Evolutionary conservation across 2,329 filamentous ascomycete genomes (phyloP).

Genomic region (Nigrograna mackinnonii): DNA sequence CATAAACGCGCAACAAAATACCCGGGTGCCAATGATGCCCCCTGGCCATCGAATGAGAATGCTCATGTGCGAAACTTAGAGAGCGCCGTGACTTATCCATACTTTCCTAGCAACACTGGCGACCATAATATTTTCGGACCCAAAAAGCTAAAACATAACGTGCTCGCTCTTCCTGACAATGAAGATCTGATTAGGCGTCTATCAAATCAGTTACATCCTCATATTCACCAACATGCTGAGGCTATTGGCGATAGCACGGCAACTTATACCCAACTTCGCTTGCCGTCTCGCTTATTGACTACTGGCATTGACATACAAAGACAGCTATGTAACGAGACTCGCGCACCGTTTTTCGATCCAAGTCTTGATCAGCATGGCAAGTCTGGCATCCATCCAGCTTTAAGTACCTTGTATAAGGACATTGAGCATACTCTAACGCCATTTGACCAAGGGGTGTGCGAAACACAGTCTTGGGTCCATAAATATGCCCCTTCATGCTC

Average conservation of each 20-base stretch:
- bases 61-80: conserved; percentile 41
- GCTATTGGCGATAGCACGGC: conserved; percentile 12
- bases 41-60: conserved; percentile 72
- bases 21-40: conserved; percentile 67
- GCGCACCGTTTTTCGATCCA: conserved; percentile 9
- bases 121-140: too few relatives aligned
- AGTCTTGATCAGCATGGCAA: not conserved
- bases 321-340: conserved; percentile 32
- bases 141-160: conserved; percentile 46
- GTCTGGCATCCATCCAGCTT: conserved; percentile 56
- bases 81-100: too few relatives aligned
- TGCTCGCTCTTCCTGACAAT: conserved; percentile 18
- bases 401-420: conserved; percentile 62
- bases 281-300: conserved; percentile 40
- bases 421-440: conserved; percentile 70
- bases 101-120: too few relatives aligned
- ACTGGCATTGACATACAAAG: conserved; percentile 45
- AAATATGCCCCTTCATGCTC: conserved; percentile 80
- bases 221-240: not conserved
- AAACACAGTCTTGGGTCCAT: conserved; percentile 73
- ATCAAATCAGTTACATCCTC: conserved; percentile 18
- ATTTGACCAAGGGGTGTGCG: conserved; percentile 79
- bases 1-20: conserved; percentile 54
- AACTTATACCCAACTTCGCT: conserved; percentile 26
- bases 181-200: conserved; percentile 30